phyloP scores from a whole-genome alignment of 768 basidiomycete species.

The Psilocybe subaeruginosa region DNA sequence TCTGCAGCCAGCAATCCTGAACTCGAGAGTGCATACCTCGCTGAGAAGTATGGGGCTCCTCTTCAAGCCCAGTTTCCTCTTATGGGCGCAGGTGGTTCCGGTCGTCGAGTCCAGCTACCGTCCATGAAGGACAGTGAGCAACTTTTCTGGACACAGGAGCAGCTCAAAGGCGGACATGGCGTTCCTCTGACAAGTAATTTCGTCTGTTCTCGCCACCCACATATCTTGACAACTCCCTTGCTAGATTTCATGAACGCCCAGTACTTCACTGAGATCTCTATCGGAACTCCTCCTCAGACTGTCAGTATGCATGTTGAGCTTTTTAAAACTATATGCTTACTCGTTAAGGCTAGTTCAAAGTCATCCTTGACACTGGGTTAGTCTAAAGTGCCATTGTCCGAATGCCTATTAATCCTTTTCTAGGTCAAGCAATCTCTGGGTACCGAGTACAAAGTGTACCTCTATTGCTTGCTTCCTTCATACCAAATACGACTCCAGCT shows the following conservation, averaged over 20 bases:
- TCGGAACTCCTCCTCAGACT: constrained; percentile 84
- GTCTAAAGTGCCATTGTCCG: not conserved
- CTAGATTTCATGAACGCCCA: constrained; percentile 98
- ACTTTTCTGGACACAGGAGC: constrained; percentile 83
- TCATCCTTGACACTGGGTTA: constrained; percentile 91
- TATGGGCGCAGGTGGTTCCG: constrained; percentile 73
- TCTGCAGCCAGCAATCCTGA: constrained; percentile 60
- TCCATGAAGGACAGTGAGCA: constrained; percentile 49
- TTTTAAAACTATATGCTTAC: constrained; percentile 2
- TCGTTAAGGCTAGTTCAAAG: constrained; percentile 69
- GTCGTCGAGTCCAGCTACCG: constrained; percentile 56
- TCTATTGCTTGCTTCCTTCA: constrained; percentile 96
- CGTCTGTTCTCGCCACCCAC: not conserved
- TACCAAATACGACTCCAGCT: constrained; percentile 80
- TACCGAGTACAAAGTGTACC: constrained; percentile 79
- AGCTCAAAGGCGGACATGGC: constrained; percentile 75
- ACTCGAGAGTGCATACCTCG: constrained; percentile 82
- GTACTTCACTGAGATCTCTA: constrained; percentile 86
- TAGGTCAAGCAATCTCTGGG: constrained; percentile 93
- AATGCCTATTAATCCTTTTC: not conserved
- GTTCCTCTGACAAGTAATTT: constrained; percentile 89
- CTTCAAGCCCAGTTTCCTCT: constrained; percentile 55
- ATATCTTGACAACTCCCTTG: constrained; percentile 9
- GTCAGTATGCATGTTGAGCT: constrained; percentile 41
- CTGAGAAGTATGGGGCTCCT: constrained; percentile 87